Evolutionary conservation across 805 yeast genomes (phyloP).

Genomic region (Suhomyces faveliae): DNA sequence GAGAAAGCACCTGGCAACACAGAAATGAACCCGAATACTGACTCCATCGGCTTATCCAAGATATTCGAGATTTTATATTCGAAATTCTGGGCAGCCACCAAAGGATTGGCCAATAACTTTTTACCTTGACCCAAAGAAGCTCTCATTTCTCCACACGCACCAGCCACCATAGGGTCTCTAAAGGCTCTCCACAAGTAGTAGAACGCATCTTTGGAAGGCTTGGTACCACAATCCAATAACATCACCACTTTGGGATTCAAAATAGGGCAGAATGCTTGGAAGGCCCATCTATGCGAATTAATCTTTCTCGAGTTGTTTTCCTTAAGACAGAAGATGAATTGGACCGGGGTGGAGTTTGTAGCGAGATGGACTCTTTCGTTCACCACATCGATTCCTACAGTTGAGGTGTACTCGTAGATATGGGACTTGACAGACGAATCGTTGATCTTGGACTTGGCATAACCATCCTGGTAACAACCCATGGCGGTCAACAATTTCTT

Average conservation of each 20-base stretch:
- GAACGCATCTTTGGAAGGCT: slow-evolving; percentile 79
- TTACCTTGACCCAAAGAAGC: slow-evolving; percentile 69
- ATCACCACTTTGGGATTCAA: slow-evolving; percentile 81
- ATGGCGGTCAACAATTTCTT: slow-evolving; percentile 78
- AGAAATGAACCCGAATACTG: slow-evolving; percentile 89
- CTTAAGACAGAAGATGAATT: slow-evolving; percentile 83
- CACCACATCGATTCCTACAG: slow-evolving; percentile 77
- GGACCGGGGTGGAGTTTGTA: slow-evolving; percentile 74
- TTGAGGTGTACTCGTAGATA: slow-evolving; percentile 89
- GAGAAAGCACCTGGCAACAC: slow-evolving; percentile 97
- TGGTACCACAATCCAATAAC: slow-evolving; percentile 91
- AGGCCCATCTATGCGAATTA: slow-evolving; percentile 96
- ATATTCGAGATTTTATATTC: slow-evolving; percentile 96
- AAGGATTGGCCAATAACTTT: slow-evolving; percentile 64
- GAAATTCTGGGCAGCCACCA: slow-evolving; percentile 95
- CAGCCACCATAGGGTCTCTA: slow-evolving; percentile 79
- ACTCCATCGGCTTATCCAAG: slow-evolving; percentile 93
- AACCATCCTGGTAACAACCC: slow-evolving; percentile 94
- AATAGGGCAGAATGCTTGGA: slow-evolving; percentile 85
- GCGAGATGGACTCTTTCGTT: slow-evolving; percentile 65
- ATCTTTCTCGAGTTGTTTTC: slow-evolving; percentile 88
- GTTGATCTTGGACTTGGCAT: slow-evolving; percentile 88
- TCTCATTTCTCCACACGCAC: slow-evolving; percentile 96
- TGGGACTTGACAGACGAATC: slow-evolving; percentile 81
- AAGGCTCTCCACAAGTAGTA: slow-evolving; percentile 90